Evolutionary conservation across 106 monocot species (phyloP).

Genomic region (Apostasia shenzhenica): DNA sequence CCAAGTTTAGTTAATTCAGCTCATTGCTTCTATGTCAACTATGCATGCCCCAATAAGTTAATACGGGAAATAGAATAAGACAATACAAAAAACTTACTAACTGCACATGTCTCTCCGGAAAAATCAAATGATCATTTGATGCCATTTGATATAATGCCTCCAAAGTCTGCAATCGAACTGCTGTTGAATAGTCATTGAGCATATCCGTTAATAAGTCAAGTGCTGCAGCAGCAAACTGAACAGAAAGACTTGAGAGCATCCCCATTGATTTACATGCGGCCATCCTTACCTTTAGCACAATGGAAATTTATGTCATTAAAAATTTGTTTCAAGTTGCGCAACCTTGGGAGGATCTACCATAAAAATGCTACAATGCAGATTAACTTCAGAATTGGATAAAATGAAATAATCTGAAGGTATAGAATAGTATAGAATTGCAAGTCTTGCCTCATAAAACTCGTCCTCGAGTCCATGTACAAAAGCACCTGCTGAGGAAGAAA

Average conservation of each 20-base stretch:
- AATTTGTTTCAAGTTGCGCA: too few species aligned
- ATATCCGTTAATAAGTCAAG: conserved; percentile 76
- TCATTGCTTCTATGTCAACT: too few species aligned
- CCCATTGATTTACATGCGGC: conserved; percentile 73
- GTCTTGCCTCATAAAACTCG: conserved; percentile 76
- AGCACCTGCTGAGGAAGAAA: conserved; percentile 60
- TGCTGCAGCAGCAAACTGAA: conserved; percentile 46
- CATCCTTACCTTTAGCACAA: conserved; percentile 44
- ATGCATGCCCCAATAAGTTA: not conserved
- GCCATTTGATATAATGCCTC: conserved; percentile 65
- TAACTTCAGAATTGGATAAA: too few species aligned
- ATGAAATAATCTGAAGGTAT: not conserved
- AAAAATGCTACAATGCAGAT: too few species aligned
- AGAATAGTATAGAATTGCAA: not conserved
- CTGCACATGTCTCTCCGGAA: conserved; percentile 74
- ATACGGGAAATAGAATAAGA: not conserved
- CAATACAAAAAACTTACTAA: conserved; percentile 44
- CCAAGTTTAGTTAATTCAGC: too few species aligned
- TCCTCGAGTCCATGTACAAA: conserved; percentile 93
- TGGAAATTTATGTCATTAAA: too few species aligned
- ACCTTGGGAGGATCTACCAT: too few species aligned
- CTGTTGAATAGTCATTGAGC: conserved; percentile 67
- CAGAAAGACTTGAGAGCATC: conserved; percentile 46
- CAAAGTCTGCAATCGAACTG: conserved; percentile 57
- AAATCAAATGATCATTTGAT: conserved; percentile 28